Conservation (phyloP, 2,329 filamentous ascomycete species). For the Blastomyces silverae region DNA sequence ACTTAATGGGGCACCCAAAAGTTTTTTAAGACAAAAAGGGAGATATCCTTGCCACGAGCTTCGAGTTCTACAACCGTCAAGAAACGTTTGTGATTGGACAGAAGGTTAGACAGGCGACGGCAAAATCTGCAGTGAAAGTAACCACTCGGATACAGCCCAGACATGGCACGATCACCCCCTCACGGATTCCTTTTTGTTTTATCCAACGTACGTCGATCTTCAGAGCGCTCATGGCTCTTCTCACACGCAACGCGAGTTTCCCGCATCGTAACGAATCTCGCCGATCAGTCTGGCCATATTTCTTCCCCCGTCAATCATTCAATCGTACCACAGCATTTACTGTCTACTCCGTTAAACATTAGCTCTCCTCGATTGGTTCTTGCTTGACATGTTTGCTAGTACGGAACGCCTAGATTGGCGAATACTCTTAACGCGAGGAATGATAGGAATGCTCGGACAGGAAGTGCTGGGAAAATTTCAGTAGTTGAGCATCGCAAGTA, state of each 20-base stretch:
- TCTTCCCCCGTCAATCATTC: neutral
- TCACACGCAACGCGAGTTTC: neutral
- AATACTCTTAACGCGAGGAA: too few species aligned
- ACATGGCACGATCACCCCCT: neutral
- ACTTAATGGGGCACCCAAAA: neutral
- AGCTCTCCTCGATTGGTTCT: neutral
- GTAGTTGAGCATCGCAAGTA: neutral
- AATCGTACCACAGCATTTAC: neutral
- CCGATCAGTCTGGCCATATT: neutral
- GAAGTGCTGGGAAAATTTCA: neutral
- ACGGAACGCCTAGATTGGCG: conserved; percentile 8
- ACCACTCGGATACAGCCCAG: too few species aligned
- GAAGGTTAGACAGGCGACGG: neutral
- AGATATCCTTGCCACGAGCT: neutral
- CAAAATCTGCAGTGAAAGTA: neutral
- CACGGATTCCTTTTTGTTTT: neutral
- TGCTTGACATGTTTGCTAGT: conserved; percentile 17
- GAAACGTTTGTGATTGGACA: neutral
- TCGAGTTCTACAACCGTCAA: neutral
- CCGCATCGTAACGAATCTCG: neutral
- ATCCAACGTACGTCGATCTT: neutral
- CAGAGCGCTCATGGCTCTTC: neutral
- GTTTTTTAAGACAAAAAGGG: neutral
- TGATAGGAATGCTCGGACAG: conserved; percentile 5
- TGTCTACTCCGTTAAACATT: neutral